Evolutionary conservation across 805 yeast genomes (phyloP), one percentile per base, ranked within the genome.

Genomic region (Candida morakotiae): DNA sequence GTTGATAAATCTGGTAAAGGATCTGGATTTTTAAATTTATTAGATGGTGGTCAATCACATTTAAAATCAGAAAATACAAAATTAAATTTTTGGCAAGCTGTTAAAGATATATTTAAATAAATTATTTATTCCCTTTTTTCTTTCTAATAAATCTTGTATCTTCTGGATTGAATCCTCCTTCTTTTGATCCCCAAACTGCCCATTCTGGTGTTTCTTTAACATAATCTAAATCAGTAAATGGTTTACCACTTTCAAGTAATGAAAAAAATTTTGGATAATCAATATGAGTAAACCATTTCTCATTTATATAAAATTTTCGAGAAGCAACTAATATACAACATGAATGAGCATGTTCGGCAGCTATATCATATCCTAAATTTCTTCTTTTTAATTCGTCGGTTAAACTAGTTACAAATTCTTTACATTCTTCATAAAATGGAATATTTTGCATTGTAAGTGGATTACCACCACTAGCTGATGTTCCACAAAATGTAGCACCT

Each of bases 401-500:
- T 45, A 88, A 73, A 8, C 66, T 69, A 33, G 68, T 69, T 4
- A 87, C 96, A 58, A 88, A 88, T 6, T 58, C 64, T 48, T 78
- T 79, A 54, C 95, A 91, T 57, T 88, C 97, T 45, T 87, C 95
- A 55, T 88, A 88, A 54, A 85, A 88, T 31, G 97, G 97, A 39
- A 89, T 93, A 53, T 88, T 88, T 56, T 88, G 91, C 97, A 88
- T 88, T 2, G 96, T 87, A 47, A 88, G 68, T 33, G 95, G 89
- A 53, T 88, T 87, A 23, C 93, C 89, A 56, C 86, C 84, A 31
- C 82, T 87, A 39, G 64, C 65, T 9, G 95, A 83, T 0, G 94
- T 83, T 0, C 97, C 97, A 67, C 96, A 87, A 64, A 86, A 88
- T 0, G 97, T 88, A 9, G 95, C 96, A 38, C 97, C 97, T 61